A percentile compares a stretch with the other conserved stretches of the same genome.
Conservation (phyloP, 768 basidiomycete species). For the Zangia roseola region DNA sequence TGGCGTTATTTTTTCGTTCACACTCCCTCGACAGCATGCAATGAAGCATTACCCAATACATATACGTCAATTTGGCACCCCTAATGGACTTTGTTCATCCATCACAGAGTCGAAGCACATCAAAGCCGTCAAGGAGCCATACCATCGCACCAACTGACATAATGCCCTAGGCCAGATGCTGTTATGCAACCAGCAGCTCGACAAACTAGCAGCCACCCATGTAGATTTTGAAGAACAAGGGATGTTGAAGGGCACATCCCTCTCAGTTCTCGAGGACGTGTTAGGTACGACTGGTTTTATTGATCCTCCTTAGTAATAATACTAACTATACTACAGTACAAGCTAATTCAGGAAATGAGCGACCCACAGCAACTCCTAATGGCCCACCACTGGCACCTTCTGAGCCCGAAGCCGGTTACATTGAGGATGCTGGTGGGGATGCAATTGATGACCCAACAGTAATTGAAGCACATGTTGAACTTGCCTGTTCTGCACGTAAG, state of each 20-base stretch:
- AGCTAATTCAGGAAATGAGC: too few relatives aligned
- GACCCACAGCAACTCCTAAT: too few relatives aligned
- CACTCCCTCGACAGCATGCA: slow-evolving; percentile 33
- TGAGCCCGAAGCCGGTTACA: too few relatives aligned
- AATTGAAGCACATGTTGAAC: background rate
- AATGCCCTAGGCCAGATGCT: slow-evolving; percentile 32
- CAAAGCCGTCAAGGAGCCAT: slow-evolving; percentile 33
- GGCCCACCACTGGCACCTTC: too few relatives aligned
- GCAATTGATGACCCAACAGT: background rate
- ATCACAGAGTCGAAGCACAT: slow-evolving; percentile 38
- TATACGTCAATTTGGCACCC: slow-evolving; percentile 34
- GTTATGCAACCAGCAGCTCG: slow-evolving; percentile 22
- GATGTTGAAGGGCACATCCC: too few relatives aligned
- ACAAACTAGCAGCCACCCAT: slow-evolving; percentile 24
- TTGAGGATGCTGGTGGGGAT: too few relatives aligned
- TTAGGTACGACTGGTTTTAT: too few relatives aligned
- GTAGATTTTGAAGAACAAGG: slow-evolving; percentile 17
- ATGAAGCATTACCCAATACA: slow-evolving; percentile 25
- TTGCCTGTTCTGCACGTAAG: background rate
- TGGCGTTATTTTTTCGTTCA: slow-evolving; percentile 20
- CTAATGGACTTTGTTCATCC: slow-evolving; percentile 36
- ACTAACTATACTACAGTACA: too few relatives aligned
- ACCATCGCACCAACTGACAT: slow-evolving; percentile 20
- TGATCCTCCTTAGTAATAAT: too few relatives aligned
- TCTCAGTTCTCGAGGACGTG: too few relatives aligned